These are phyloP conservation scores for Xylariaceae sp. DNA, from an alignment of 2,329 filamentous ascomycete species.

Conservation along the genomic window DNA sequence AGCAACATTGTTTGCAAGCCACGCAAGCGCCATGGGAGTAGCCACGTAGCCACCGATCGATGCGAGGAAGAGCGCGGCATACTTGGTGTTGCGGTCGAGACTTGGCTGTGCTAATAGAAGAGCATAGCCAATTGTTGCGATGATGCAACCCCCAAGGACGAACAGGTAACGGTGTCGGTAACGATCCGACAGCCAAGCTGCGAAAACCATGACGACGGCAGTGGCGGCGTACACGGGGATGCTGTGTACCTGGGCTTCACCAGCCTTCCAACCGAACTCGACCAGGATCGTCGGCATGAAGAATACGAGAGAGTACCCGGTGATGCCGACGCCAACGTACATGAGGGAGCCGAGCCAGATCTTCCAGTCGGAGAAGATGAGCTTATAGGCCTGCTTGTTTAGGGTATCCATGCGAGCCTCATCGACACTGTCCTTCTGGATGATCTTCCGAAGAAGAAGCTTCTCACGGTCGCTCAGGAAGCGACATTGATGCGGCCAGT, in stretches of 20 bases:
- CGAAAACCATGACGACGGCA: slow-evolving; percentile 30
- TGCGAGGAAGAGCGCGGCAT: slow-evolving; percentile 36
- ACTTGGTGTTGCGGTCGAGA: slow-evolving; percentile 30
- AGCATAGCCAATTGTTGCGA: slow-evolving; percentile 32
- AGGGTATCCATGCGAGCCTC: slow-evolving; percentile 31
- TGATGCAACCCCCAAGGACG: slow-evolving; percentile 28
- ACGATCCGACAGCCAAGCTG: slow-evolving; percentile 32
- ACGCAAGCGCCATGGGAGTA: slow-evolving; percentile 38
- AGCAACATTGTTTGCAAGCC: slow-evolving; percentile 49
- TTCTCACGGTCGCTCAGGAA: slow-evolving; percentile 43
- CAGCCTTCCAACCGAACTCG: slow-evolving; percentile 36
- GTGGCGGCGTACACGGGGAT: slow-evolving; percentile 37
- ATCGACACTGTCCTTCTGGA: slow-evolving; percentile 30
- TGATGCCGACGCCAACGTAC: slow-evolving; percentile 31
- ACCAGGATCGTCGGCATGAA: slow-evolving; percentile 40
- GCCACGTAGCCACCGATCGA: slow-evolving; percentile 33
- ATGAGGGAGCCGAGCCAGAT: slow-evolving; percentile 35
- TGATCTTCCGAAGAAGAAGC: slow-evolving; percentile 29
- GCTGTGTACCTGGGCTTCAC: slow-evolving; percentile 35
- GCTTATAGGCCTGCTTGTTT: slow-evolving; percentile 27
- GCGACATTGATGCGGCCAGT: slow-evolving; percentile 44
- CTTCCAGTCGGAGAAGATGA: slow-evolving; percentile 37
- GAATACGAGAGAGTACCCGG: slow-evolving; percentile 34
- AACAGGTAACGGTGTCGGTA: slow-evolving; percentile 34
- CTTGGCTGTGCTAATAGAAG: slow-evolving; percentile 32